Evolutionary conservation across 2,329 filamentous ascomycete genomes (phyloP).

Genomic region (Triangularia verruculosa): DNA sequence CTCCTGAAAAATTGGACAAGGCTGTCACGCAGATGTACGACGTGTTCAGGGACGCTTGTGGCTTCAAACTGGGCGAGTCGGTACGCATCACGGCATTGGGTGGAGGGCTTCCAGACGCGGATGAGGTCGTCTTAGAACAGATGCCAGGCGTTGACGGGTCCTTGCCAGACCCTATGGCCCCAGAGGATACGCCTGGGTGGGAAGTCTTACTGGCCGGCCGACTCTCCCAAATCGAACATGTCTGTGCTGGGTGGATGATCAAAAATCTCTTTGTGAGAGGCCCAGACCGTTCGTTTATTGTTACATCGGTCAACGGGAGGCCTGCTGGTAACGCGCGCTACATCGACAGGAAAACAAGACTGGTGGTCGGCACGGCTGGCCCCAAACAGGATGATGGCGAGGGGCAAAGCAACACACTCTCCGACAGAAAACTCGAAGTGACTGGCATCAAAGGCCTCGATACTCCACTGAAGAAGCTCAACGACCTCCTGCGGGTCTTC

Average conservation of each 20-base stretch:
- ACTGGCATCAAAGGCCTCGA: slow-evolving; percentile 66
- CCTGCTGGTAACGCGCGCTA: slow-evolving; percentile 42
- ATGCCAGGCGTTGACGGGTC: slow-evolving; percentile 42
- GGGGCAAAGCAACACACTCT: slow-evolving; percentile 5
- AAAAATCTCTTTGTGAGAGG: slow-evolving; percentile 59
- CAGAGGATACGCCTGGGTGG: slow-evolving; percentile 37
- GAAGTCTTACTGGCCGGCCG: slow-evolving; percentile 34
- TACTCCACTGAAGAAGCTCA: slow-evolving; percentile 62
- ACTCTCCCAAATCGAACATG: slow-evolving; percentile 53
- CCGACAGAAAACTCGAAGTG: slow-evolving; percentile 41
- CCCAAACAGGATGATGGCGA: slow-evolving; percentile 15
- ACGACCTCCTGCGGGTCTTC: slow-evolving; percentile 61
- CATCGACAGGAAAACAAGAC: slow-evolving; percentile 31
- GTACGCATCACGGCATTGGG: slow-evolving; percentile 57
- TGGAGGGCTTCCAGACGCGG: slow-evolving; percentile 50
- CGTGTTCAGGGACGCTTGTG: slow-evolving; percentile 67
- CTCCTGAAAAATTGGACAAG: slow-evolving; percentile 59
- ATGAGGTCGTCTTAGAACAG: slow-evolving; percentile 60
- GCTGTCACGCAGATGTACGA: slow-evolving; percentile 71
- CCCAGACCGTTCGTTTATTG: slow-evolving; percentile 58
- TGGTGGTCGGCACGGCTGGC: slow-evolving; percentile 32
- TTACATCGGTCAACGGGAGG: slow-evolving; percentile 54
- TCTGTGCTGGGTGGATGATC: slow-evolving; percentile 69
- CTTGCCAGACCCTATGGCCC: slow-evolving; percentile 31
- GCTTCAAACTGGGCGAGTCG: slow-evolving; percentile 68